A percentile compares a stretch with the other conserved stretches of the same genome.
These are phyloP conservation scores for Fonsecaea pedrosoi DNA, from an alignment of 2,329 filamentous ascomycete species.

Conservation along the genomic window DNA sequence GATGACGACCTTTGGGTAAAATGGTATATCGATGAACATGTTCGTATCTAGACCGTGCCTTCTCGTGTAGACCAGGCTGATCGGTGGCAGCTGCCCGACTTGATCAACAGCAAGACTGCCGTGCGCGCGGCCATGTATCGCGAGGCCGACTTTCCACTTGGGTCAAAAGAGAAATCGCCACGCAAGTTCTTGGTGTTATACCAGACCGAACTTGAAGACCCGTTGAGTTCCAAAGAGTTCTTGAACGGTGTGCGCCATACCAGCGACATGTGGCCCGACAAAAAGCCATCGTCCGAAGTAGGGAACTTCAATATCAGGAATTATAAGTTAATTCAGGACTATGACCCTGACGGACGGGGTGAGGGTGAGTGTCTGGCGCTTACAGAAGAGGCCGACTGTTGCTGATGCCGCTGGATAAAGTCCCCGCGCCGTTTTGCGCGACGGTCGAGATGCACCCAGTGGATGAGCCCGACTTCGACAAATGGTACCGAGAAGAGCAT, in stretches of 20 bases:
- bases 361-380: constrained; percentile 40
- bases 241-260: constrained; percentile 54
- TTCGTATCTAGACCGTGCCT: constrained; percentile 4
- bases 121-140: constrained; percentile 26
- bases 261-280: constrained; percentile 62
- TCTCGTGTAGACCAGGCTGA: neutral
- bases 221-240: constrained; percentile 73
- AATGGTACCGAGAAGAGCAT: constrained; percentile 80
- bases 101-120: constrained; percentile 26
- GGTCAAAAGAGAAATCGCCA: constrained; percentile 42
- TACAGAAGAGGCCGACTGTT: neutral
- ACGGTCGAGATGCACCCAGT: constrained; percentile 65
- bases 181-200: constrained; percentile 82
- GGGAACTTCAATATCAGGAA: constrained; percentile 74
- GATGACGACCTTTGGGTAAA: constrained; percentile 32
- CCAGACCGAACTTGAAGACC: constrained; percentile 74
- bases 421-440: constrained; percentile 66
- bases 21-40: constrained; percentile 35
- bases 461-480: constrained; percentile 63
- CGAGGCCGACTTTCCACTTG: constrained; percentile 27
- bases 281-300: constrained; percentile 66
- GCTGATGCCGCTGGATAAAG: constrained; percentile 44
- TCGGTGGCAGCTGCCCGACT: constrained; percentile 21
- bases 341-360: constrained; percentile 62
- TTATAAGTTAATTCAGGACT: constrained; percentile 69